Evolutionary conservation across 495 filamentous ascomycete species (phyloP).

Genomic region (Bombardia bombarda): DNA sequence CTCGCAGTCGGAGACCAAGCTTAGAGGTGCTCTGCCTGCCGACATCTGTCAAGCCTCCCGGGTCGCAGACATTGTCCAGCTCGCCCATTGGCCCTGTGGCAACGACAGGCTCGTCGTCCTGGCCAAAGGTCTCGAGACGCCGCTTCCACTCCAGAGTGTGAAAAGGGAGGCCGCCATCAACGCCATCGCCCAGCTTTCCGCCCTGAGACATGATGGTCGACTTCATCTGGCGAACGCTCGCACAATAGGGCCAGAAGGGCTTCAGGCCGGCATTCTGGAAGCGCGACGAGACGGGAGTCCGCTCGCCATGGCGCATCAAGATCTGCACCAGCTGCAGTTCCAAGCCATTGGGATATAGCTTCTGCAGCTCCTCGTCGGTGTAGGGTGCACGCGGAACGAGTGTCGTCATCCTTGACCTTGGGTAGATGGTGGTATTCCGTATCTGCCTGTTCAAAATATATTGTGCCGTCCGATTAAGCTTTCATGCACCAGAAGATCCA

Average conservation of each 20-base stretch:
- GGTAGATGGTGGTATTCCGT: too few relatives aligned
- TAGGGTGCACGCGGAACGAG: slow-evolving; percentile 70
- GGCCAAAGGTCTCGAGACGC: slow-evolving; percentile 72
- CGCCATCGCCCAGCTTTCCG: background rate
- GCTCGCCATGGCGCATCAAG: slow-evolving; percentile 85
- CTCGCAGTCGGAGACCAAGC: slow-evolving; percentile 68
- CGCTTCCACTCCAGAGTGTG: slow-evolving; percentile 67
- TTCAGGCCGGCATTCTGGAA: slow-evolving; percentile 84
- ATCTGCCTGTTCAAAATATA: too few relatives aligned
- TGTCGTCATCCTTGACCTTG: slow-evolving; percentile 72
- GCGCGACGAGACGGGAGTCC: slow-evolving; percentile 74
- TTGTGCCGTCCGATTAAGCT: too few relatives aligned
- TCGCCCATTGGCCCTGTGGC: slow-evolving; percentile 58
- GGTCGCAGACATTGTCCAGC: slow-evolving; percentile 71
- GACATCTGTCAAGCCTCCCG: slow-evolving; percentile 81
- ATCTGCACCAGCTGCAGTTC: slow-evolving; percentile 87
- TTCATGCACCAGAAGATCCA: too few relatives aligned
- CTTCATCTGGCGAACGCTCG: slow-evolving; percentile 60
- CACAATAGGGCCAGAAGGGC: slow-evolving; percentile 91
- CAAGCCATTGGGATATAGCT: slow-evolving; percentile 71
- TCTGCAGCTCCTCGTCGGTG: slow-evolving; percentile 66
- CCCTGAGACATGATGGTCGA: slow-evolving; percentile 54
- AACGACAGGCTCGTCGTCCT: slow-evolving; percentile 59
- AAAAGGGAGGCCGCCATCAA: slow-evolving; percentile 32
- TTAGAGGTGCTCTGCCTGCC: slow-evolving; percentile 78